Evolutionary conservation across 805 yeast genomes (phyloP).

Genomic region (Metschnikowia kunwiensis): DNA sequence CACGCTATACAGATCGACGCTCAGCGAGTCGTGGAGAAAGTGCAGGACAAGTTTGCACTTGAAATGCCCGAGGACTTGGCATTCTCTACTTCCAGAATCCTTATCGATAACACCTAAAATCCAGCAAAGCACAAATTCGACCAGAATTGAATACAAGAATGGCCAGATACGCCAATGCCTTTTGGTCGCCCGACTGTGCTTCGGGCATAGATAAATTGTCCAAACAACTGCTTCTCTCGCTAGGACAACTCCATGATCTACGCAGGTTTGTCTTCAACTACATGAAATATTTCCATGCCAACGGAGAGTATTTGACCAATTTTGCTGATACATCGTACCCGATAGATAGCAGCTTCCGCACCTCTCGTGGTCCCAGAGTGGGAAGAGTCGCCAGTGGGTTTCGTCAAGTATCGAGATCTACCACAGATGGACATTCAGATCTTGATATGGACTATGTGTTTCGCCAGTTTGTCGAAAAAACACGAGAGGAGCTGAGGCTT

Average conservation of each 20-base stretch:
- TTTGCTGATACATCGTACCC: conserved; percentile 26
- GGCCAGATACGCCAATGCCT: conserved; percentile 31
- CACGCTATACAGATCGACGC: conserved; percentile 88
- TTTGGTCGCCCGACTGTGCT: conserved; percentile 42
- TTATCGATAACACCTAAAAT: too few species aligned
- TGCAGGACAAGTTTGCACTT: conserved; percentile 88
- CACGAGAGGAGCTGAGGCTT: conserved; percentile 13
- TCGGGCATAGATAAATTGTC: conserved; percentile 34
- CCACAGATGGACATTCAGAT: not conserved
- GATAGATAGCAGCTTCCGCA: conserved; percentile 23
- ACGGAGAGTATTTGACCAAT: conserved; percentile 32
- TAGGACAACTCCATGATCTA: conserved; percentile 40
- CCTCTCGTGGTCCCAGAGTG: conserved; percentile 13
- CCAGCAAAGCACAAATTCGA: too few species aligned
- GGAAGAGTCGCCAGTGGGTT: conserved; percentile 5
- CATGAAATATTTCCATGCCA: conserved; percentile 35
- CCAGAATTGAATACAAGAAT: too few species aligned
- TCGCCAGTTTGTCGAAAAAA: conserved; percentile 13
- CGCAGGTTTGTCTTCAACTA: conserved; percentile 35
- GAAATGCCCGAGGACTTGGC: conserved; percentile 97
- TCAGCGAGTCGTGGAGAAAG: conserved; percentile 81
- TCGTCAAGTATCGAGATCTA: conserved; percentile 4
- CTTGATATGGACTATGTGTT: conserved; percentile 15
- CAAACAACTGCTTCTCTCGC: conserved; percentile 30
- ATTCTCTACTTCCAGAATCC: conserved; percentile 88